phyloP scores from a whole-genome alignment of 2,329 filamentous ascomycete genomes.

The Nigrograna mackinnonii region DNA sequence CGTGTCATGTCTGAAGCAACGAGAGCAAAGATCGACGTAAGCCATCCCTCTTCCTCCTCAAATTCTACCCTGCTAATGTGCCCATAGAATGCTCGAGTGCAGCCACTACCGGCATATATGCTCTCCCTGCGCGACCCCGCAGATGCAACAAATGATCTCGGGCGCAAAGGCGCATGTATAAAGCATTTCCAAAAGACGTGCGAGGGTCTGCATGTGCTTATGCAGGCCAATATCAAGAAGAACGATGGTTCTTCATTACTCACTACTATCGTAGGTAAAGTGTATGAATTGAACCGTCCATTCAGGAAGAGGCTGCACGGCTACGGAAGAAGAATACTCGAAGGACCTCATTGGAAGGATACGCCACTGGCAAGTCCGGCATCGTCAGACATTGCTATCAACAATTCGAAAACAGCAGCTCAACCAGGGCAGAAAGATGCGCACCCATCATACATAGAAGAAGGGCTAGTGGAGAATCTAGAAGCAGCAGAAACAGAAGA shows the following conservation, averaged over 20 bases:
- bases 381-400: too few relatives aligned
- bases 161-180: slow-evolving; percentile 51
- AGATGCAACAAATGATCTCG: slow-evolving; percentile 61
- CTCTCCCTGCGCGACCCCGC: slow-evolving; percentile 64
- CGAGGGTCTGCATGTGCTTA: slow-evolving; percentile 10
- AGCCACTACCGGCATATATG: slow-evolving; percentile 33
- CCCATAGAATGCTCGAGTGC: slow-evolving; percentile 12
- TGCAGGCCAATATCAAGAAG: slow-evolving; percentile 13
- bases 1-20: slow-evolving; percentile 18
- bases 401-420: too few relatives aligned
- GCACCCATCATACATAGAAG: too few relatives aligned
- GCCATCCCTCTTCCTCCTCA: neutral
- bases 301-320: too few relatives aligned
- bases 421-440: too few relatives aligned
- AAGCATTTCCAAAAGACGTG: slow-evolving; percentile 48
- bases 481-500: too few relatives aligned
- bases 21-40: slow-evolving; percentile 20
- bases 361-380: too few relatives aligned
- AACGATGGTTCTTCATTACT: slow-evolving; percentile 25
- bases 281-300: slow-evolving; percentile 22
- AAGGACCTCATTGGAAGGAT: too few relatives aligned
- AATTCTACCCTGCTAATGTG: slow-evolving; percentile 8
- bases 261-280: slow-evolving; percentile 18
- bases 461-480: too few relatives aligned
- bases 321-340: too few relatives aligned